phyloP scores from a whole-genome alignment of 345 rosid genomes.

The Citrus medica region DNA sequence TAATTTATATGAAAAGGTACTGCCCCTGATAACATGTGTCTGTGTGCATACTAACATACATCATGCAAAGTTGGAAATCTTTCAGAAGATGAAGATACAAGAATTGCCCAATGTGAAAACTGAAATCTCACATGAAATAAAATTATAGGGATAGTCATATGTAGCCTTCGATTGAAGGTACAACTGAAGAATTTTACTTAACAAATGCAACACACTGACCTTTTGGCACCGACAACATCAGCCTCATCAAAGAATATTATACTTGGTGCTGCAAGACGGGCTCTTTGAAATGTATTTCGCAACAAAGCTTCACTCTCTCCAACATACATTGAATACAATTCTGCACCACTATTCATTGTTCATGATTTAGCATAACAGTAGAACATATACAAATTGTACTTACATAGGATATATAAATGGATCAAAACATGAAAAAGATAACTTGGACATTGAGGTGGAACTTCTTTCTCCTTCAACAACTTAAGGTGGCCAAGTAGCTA shows the following conservation, averaged over 20 bases:
- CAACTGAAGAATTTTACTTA: neutral
- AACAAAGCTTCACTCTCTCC: conserved; percentile 97
- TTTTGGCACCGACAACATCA: conserved; percentile 79
- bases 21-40: neutral
- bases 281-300: conserved; percentile 84
- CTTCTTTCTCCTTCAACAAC: neutral
- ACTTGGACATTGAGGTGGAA: neutral
- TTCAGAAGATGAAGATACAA: neutral
- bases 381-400: neutral
- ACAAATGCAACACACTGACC: conserved; percentile 38
- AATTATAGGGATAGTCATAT: neutral
- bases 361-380: neutral
- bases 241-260: conserved; percentile 95
- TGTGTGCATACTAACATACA: neutral
- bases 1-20: neutral
- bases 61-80: neutral
- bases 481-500: neutral
- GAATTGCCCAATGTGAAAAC: neutral
- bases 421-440: neutral
- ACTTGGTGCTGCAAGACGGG: conserved; percentile 91
- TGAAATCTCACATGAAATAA: neutral
- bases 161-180: neutral
- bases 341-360: conserved; percentile 65
- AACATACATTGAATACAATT: conserved; percentile 92
- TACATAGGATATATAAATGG: neutral